Conservation (phyloP, 2,329 filamentous ascomycete genomes). For the Zalaria obscura region DNA sequence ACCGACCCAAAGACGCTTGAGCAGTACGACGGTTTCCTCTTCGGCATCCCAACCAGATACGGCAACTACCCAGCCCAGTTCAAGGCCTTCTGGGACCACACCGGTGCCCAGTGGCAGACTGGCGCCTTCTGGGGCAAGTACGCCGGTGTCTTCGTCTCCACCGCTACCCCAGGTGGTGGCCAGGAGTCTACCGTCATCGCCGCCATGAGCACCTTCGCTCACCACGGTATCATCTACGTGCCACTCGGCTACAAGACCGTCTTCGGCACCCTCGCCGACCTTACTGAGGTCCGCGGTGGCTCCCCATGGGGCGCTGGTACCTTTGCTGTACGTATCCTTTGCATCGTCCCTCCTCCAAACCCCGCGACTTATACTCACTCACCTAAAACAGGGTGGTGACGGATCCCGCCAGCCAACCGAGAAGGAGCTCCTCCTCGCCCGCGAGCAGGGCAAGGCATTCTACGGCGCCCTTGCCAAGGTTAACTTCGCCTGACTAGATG, state of each 20-base stretch:
- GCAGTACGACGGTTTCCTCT: conserved; percentile 73
- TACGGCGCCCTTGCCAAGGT: conserved; percentile 63
- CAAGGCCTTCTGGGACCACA: conserved; percentile 87
- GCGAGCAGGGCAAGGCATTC: conserved; percentile 73
- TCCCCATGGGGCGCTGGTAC: conserved; percentile 89
- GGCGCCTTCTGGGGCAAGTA: conserved; percentile 65
- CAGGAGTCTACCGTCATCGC: conserved; percentile 80
- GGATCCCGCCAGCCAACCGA: conserved; percentile 68
- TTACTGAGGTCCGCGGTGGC: conserved; percentile 73
- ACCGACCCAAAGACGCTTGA: conserved; percentile 44
- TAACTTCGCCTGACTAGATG: conserved; percentile 67
- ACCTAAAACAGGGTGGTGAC: conserved; percentile 38
- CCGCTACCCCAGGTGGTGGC: conserved; percentile 71
- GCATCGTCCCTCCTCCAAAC: not conserved
- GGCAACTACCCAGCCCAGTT: conserved; percentile 96
- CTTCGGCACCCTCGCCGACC: conserved; percentile 55
- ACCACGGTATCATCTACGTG: conserved; percentile 96
- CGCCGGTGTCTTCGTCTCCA: conserved; percentile 81
- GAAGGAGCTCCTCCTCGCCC: conserved; percentile 67
- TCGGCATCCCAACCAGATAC: conserved; percentile 91
- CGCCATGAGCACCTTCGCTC: conserved; percentile 70
- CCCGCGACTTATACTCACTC: conserved; percentile 1
- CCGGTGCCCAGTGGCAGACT: conserved; percentile 66
- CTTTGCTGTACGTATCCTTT: conserved; percentile 43
- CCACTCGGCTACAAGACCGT: conserved; percentile 80